Evolutionary conservation across 345 rosid species (phyloP).

Genomic region (Camelina laxa): DNA sequence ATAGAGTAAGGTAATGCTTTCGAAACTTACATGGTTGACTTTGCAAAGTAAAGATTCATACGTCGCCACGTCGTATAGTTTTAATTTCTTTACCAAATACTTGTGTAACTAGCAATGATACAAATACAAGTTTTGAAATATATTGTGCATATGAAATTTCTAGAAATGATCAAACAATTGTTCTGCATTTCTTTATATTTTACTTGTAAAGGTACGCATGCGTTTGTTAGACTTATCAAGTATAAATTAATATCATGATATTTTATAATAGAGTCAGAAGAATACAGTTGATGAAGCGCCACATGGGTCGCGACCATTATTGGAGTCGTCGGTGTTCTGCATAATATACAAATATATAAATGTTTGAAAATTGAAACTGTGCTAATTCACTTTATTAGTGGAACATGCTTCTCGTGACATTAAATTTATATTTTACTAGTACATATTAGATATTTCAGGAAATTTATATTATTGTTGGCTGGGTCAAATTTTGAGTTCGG

Average conservation of each 20-base stretch:
- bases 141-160: conserved; percentile 32
- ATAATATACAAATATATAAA: conserved; percentile 8
- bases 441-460: not conserved
- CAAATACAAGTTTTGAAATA: conserved; percentile 16
- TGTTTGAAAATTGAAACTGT: conserved; percentile 19
- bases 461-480: not conserved
- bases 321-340: conserved; percentile 31
- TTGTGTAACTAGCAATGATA: not conserved
- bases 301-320: conserved; percentile 38
- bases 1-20: not conserved
- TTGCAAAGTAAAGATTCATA: conserved; percentile 15
- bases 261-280: not conserved
- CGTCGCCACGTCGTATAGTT: conserved; percentile 23
- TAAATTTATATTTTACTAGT: not conserved
- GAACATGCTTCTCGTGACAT: conserved; percentile 43
- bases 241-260: not conserved
- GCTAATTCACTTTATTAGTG: conserved; percentile 21
- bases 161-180: conserved; percentile 28
- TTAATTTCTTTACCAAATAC: conserved; percentile 10
- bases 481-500: no score
- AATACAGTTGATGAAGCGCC: conserved; percentile 33
- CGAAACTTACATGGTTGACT: conserved; percentile 30
- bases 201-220: conserved; percentile 28
- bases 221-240: conserved; percentile 26
- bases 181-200: conserved; percentile 6